A percentile compares a stretch with the other conserved stretches of the same genome.
These are phyloP conservation scores for Mucor irregularis DNA, from an alignment of 371 early-diverging fungal species.

Conservation along the genomic window DNA sequence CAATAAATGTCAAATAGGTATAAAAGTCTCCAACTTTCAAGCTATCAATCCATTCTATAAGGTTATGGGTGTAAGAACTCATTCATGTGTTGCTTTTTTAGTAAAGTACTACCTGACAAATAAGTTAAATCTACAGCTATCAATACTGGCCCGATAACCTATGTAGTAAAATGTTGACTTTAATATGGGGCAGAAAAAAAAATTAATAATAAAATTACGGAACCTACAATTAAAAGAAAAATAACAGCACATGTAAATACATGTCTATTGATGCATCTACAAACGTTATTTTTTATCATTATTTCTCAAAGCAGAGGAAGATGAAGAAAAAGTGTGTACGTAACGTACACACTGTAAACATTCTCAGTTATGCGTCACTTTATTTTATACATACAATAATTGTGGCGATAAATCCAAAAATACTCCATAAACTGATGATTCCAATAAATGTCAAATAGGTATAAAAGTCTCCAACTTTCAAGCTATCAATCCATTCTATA, in stretches of 20 bases:
- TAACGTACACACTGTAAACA: not conserved
- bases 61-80: not conserved
- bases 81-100: not conserved
- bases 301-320: no score
- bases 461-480: slow-evolving; percentile 20
- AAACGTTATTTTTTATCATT: no score
- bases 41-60: slow-evolving; percentile 18
- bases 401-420: slow-evolving; percentile 12
- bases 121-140: slow-evolving; percentile 16
- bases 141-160: slow-evolving; percentile 17
- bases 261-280: not conserved
- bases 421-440: slow-evolving; percentile 21
- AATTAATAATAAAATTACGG: not conserved
- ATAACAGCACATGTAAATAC: not conserved
- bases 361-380: not conserved
- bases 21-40: slow-evolving; percentile 21
- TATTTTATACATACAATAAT: slow-evolving; percentile 6
- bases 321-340: no score
- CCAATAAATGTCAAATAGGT: slow-evolving; percentile 22
- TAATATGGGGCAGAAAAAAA: no score
- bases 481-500: slow-evolving; percentile 20
- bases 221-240: not conserved
- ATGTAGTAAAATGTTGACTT: no score
- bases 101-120: slow-evolving; percentile 5
- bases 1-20: slow-evolving; percentile 19